A percentile compares a stretch with the other conserved stretches of the same genome.
Evolutionary conservation across 192 early-diverging fungal species (phyloP).

Genomic region (Backusella parvicylindrica): DNA sequence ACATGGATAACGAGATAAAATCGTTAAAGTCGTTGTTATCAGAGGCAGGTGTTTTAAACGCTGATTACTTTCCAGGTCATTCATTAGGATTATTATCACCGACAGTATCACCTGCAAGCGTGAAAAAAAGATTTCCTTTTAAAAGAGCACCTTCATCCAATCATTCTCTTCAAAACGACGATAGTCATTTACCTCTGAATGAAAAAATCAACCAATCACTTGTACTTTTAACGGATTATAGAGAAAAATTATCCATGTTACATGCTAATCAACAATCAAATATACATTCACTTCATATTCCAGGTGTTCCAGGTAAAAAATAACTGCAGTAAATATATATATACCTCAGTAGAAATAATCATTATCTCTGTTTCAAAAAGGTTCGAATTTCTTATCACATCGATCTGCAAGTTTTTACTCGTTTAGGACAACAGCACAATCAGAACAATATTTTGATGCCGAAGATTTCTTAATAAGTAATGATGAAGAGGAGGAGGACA

Average conservation of each 20-base stretch:
- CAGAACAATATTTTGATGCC: constrained; percentile 69
- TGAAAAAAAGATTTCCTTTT: constrained; percentile 5
- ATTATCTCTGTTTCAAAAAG: not conserved
- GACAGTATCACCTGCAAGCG: not conserved
- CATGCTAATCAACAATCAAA: not conserved
- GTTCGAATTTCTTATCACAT: not conserved
- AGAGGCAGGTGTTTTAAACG: not conserved
- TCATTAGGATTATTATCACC: not conserved
- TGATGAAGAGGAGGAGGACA: constrained; percentile 26
- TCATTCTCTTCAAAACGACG: not conserved
- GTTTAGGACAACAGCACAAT: constrained; percentile 13
- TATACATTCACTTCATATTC: not conserved
- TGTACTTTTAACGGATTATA: not conserved
- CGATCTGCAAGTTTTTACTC: not conserved
- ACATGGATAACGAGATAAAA: constrained; percentile 29
- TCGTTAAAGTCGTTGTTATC: constrained; percentile 15
- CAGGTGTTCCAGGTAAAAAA: not conserved
- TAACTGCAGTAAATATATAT: too few species aligned
- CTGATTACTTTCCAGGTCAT: not conserved
- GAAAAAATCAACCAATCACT: not conserved
- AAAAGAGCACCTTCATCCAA: not conserved
- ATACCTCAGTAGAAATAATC: too few species aligned
- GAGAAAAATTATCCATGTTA: not conserved
- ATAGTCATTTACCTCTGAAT: not conserved
- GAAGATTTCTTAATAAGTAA: constrained; percentile 51